These are phyloP conservation scores for Capsella rubella DNA, from an alignment of 441 rosid genomes.

Conservation along the genomic window DNA sequence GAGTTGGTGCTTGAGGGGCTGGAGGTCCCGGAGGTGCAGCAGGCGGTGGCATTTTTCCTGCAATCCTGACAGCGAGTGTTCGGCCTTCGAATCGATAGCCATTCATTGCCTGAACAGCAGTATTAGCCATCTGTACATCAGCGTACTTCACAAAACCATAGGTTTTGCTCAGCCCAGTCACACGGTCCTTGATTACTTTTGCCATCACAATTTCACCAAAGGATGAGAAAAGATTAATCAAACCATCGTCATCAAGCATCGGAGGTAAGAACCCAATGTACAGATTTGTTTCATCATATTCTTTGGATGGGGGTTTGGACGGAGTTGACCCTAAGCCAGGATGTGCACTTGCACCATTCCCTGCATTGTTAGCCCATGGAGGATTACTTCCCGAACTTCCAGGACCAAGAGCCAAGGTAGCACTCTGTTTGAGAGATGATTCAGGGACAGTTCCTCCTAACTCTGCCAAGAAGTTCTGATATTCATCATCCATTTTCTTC, in stretches of 20 bases:
- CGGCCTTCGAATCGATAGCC: constrained; percentile 82
- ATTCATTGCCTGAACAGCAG: constrained; percentile 83
- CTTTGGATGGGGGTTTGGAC: constrained; percentile 71
- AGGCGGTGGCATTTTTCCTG: constrained; percentile 92
- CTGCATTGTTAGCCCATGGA: constrained; percentile 81
- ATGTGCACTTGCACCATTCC: constrained; percentile 64
- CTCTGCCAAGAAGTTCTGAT: constrained; percentile 94
- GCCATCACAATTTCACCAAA: constrained; percentile 97
- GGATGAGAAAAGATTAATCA: constrained; percentile 79
- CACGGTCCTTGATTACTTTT: constrained; percentile 89
- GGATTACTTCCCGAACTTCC: constrained; percentile 79
- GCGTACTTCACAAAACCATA: constrained; percentile 96
- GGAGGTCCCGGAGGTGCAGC: constrained; percentile 83
- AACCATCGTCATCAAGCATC: constrained; percentile 83
- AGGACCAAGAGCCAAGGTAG: constrained; percentile 68
- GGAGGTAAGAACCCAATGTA: constrained; percentile 93
- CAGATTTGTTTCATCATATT: constrained; percentile 86
- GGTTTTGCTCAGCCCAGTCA: constrained; percentile 81
- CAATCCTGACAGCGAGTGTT: constrained; percentile 93
- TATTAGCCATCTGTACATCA: constrained; percentile 86
- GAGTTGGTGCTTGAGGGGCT: constrained; percentile 57
- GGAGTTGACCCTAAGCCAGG: constrained; percentile 75
- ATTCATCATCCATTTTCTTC: constrained; percentile 98
- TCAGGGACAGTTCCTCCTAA: constrained; percentile 92
- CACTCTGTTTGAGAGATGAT: constrained; percentile 73